Percentiles rank a stretch among this genome's conserved stretches.
phyloP scores from a whole-genome alignment of 2,329 filamentous ascomycete species.

The Meredithiella fracta region DNA sequence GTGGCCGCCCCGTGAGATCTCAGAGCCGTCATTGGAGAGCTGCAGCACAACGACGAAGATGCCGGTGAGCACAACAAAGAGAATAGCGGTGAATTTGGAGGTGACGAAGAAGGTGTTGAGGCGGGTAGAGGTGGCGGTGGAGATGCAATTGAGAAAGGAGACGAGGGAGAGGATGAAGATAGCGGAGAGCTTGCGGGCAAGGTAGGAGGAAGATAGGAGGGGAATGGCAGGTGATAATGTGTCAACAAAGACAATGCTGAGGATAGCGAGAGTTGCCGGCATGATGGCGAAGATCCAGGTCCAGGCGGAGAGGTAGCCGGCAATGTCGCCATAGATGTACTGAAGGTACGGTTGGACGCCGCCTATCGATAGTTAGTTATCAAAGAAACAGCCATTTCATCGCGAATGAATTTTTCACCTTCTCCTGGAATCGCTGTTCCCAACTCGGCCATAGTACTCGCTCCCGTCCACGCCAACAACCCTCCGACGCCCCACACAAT shows the following conservation, averaged over 20 bases:
- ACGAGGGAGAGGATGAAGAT: conserved; percentile 30
- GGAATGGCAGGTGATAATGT: conserved; percentile 37
- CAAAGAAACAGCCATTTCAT: not conserved
- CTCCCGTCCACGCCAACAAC: conserved; percentile 46
- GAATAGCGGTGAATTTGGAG: conserved; percentile 35
- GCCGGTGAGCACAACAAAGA: conserved; percentile 32
- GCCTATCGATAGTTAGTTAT: conserved; percentile 21
- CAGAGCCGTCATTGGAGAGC: conserved; percentile 22
- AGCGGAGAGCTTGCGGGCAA: conserved; percentile 33
- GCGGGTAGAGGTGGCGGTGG: conserved; percentile 37
- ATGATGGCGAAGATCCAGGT: conserved; percentile 49
- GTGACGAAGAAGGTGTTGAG: conserved; percentile 40
- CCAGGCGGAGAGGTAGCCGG: conserved; percentile 48
- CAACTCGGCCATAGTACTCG: conserved; percentile 44
- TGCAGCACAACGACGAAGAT: conserved; percentile 28
- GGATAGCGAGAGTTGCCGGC: conserved; percentile 46
- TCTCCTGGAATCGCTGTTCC: conserved; percentile 47
- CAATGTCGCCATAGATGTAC: conserved; percentile 42
- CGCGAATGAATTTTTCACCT: conserved; percentile 24
- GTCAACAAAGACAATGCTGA: conserved; percentile 47
- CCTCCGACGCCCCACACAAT: conserved; percentile 46
- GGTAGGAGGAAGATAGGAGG: not conserved
- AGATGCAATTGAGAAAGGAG: conserved; percentile 37
- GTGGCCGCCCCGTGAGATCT: conserved; percentile 26
- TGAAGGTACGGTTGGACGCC: conserved; percentile 47